phyloP scores from a whole-genome alignment of 495 filamentous ascomycete genomes.

The Aspergillus leporis region DNA sequence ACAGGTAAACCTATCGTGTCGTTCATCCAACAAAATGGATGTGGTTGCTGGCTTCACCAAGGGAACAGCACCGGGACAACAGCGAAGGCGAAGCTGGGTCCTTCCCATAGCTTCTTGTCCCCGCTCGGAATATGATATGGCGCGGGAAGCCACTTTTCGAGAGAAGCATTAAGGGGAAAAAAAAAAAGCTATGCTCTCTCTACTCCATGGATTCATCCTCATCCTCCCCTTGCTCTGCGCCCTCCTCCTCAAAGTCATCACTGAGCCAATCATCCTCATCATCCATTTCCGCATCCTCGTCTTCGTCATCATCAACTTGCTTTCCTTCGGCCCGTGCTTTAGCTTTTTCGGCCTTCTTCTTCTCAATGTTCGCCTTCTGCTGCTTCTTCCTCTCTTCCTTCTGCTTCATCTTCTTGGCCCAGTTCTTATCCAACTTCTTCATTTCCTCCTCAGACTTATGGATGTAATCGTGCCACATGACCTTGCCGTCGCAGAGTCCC shows the following conservation, averaged over 20 bases:
- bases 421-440: slow-evolving; percentile 72
- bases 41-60: background rate
- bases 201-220: slow-evolving; percentile 44
- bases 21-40: background rate
- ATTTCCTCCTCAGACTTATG: slow-evolving; percentile 78
- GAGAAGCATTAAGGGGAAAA: background rate
- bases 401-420: slow-evolving; percentile 74
- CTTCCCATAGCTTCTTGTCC: background rate
- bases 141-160: background rate
- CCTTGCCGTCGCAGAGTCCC: slow-evolving; percentile 82
- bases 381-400: slow-evolving; percentile 78
- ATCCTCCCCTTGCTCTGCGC: slow-evolving; percentile 45
- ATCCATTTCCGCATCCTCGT: slow-evolving; percentile 55
- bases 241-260: slow-evolving; percentile 59
- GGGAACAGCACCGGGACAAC: background rate
- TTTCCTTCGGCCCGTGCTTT: slow-evolving; percentile 46
- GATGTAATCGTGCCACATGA: slow-evolving; percentile 97
- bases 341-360: slow-evolving; percentile 67
- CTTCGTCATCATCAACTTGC: slow-evolving; percentile 51
- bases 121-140: background rate
- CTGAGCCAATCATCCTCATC: slow-evolving; percentile 60
- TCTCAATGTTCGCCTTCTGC: slow-evolving; percentile 85
- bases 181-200: slow-evolving; percentile 5
- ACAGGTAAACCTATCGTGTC: background rate
- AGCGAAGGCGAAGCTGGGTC: background rate